Evolutionary conservation across 768 basidiomycete genomes (phyloP), one percentile per base, ranked within the genome.

Genomic region (Leccinum barrowsii): DNA sequence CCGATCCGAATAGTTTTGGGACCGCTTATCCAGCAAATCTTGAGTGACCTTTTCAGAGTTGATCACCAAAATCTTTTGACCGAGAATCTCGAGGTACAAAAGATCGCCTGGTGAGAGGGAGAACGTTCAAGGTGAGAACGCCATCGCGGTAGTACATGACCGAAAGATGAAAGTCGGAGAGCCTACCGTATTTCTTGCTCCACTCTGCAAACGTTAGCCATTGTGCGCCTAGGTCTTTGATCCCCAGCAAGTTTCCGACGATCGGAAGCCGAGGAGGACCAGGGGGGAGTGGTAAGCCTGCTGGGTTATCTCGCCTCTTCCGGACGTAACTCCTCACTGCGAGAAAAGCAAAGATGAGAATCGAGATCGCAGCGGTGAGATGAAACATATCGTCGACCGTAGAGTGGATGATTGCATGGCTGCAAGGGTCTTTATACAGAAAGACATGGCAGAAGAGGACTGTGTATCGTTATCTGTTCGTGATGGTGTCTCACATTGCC

Each of bases 221-320:
- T 34, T 63, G 69, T 0, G 59, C 60, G 12, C 77, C 75, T 35
- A 77, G 71, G 32, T 66, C 64, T 42, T 72, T 70, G 72, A 80
- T 76, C 52, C 77, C 76, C 5, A 78, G 62, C 6, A 80, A 56
- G 58, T 80, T 80, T 37, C 76, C 80, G 19, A 81, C 60, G n/a
- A 80, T 47, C 30, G 79, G 78, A n/a, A 75, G 63, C 34, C 70
- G 69, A 35, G 64, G 70, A 7, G 79, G 77, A 12, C 79, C 79
- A 19, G 78, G 79, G n/a, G 79, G 79, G 12, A 77, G 49, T 7
- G 65, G 66, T 3, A 68, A 54, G 7, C 67, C 60, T 22, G 54
- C 32, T 15, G 69, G 63, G 12, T 71, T 66, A 24, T 55, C 56
- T 32, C 30, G 34, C 32, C 44, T 56, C 50, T 50, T 60, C 47